These are phyloP conservation scores for Botrytis cinerea DNA, from an alignment of 2,329 filamentous ascomycete species.

Conservation along the genomic window DNA sequence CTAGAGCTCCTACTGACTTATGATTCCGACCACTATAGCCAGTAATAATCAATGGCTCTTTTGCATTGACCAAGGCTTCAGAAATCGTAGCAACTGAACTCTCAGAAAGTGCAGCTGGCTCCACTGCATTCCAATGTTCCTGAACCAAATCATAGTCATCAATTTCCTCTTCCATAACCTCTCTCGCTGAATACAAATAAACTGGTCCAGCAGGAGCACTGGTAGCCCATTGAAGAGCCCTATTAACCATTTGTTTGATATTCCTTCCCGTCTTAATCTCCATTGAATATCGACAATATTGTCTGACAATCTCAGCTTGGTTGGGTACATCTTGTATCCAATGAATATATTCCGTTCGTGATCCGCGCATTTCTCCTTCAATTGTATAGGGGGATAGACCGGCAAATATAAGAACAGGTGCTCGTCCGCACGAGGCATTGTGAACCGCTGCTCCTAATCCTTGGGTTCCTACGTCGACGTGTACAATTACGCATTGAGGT, in stretches of 20 bases:
- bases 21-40: conserved; percentile 74
- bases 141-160: conserved; percentile 60
- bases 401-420: conserved; percentile 71
- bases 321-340: conserved; percentile 79
- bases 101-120: conserved; percentile 56
- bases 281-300: conserved; percentile 71
- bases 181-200: conserved; percentile 66
- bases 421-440: conserved; percentile 70
- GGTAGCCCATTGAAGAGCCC: conserved; percentile 70
- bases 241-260: conserved; percentile 73
- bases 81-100: conserved; percentile 60
- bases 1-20: conserved; percentile 59
- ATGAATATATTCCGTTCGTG: conserved; percentile 74
- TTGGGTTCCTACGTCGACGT: conserved; percentile 78
- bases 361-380: conserved; percentile 70
- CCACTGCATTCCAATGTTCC: conserved; percentile 60
- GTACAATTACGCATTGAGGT: conserved; percentile 65
- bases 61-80: conserved; percentile 58
- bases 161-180: conserved; percentile 72
- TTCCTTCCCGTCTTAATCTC: conserved; percentile 74
- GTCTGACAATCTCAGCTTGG: conserved; percentile 70
- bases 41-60: conserved; percentile 68
- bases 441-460: conserved; percentile 67
- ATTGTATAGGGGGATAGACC: conserved; percentile 72
- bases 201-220: conserved; percentile 70